Evolutionary conservation across 805 yeast species (phyloP).

Genomic region (Grigorovia yakushimaensis): DNA sequence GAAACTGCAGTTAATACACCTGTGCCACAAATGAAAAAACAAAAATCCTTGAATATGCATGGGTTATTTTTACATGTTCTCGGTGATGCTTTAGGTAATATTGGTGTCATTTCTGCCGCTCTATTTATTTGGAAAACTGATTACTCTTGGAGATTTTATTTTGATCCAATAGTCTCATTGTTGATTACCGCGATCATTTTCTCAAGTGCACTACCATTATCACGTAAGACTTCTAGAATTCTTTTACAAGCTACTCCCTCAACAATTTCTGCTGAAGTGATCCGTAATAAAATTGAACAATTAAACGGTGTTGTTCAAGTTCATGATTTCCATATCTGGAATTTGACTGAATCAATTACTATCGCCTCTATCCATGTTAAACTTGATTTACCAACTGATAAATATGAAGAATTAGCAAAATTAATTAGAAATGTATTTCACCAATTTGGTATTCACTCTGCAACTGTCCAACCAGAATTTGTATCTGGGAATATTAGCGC

Average conservation of each 20-base stretch:
- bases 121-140: slow-evolving; percentile 90
- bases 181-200: slow-evolving; percentile 83
- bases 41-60: slow-evolving; percentile 82
- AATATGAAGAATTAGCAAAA: slow-evolving; percentile 59
- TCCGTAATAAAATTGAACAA: slow-evolving; percentile 55
- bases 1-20: not conserved
- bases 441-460: slow-evolving; percentile 79
- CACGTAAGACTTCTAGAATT: slow-evolving; percentile 77
- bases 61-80: slow-evolving; percentile 93
- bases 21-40: slow-evolving; percentile 8
- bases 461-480: slow-evolving; percentile 96
- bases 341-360: slow-evolving; percentile 73
- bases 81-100: slow-evolving; percentile 93
- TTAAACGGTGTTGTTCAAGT: slow-evolving; percentile 72
- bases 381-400: slow-evolving; percentile 49
- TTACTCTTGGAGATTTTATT: slow-evolving; percentile 75
- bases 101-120: slow-evolving; percentile 88
- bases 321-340: slow-evolving; percentile 97
- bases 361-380: slow-evolving; percentile 89
- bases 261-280: slow-evolving; percentile 65
- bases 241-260: slow-evolving; percentile 89
- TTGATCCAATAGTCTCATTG: slow-evolving; percentile 81
- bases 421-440: slow-evolving; percentile 73
- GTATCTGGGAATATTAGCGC: slow-evolving; percentile 26
- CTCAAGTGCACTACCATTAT: slow-evolving; percentile 83